These are phyloP conservation scores for Nemania diffusa DNA, from an alignment of 2,329 filamentous ascomycete genomes.

Conservation along the genomic window DNA sequence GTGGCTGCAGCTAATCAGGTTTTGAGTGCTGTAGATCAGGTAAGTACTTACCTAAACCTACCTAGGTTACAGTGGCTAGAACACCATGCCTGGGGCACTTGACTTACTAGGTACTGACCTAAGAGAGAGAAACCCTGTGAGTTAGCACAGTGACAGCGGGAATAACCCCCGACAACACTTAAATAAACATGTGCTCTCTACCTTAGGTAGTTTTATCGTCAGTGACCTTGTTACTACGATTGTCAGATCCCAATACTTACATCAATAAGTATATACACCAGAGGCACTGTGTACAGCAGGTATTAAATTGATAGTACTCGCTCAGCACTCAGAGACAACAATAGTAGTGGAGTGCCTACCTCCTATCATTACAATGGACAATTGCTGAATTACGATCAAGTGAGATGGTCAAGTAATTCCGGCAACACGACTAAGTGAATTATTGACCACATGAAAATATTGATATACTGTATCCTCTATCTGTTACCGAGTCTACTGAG, in stretches of 20 bases:
- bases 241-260: no score
- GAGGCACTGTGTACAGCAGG: no score
- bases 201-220: no score
- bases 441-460: neutral
- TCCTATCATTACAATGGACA: no score
- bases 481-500: conserved; percentile 2
- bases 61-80: neutral
- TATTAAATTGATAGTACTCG: no score
- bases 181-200: no score
- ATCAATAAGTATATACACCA: no score
- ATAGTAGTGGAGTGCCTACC: neutral
- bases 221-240: no score
- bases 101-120: no score
- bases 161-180: no score
- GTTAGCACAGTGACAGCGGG: neutral
- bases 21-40: conserved; percentile 18
- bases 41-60: neutral
- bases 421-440: neutral
- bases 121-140: neutral
- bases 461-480: neutral
- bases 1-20: conserved; percentile 15
- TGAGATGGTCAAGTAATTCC: neutral
- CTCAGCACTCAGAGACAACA: neutral
- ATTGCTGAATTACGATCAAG: no score
- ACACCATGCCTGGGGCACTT: neutral